Evolutionary conservation across 108 stramenopile genomes (phyloP), one percentile per base, ranked within the genome.

Genomic region (Epithemia pelagica): DNA sequence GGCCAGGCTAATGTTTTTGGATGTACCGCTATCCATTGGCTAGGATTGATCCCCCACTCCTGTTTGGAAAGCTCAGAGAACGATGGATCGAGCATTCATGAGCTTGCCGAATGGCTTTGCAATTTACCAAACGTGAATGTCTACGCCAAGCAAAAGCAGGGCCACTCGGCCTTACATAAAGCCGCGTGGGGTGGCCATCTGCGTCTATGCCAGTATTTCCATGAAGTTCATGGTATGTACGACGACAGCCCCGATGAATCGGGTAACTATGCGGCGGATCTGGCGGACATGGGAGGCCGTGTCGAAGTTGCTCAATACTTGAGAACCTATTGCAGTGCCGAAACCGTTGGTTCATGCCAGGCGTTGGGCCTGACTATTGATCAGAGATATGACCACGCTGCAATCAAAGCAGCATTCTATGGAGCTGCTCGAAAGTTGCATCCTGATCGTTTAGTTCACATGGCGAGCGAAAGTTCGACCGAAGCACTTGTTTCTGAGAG

Each of bases 141-240:
- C 52, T 73, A 70, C 55, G 27, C 58, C 0, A 52, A 58, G 32
- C 83, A 84, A 59, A 51, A 58, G 23, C 87, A 88, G 46, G 87
- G 88, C 8, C 88, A 90, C 57, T 77, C 89, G 0, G 74, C 85
- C 22, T 67, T 77, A 27, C 91, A 93, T 73, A 93, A 93, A 74
- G 88, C 91, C 0, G 79, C 82, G 1, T 93, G 91, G 91, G 85
- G 88, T 64, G 91, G 91, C 0, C 85, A 93, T 61, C 30, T 93
- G 46, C 56, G 68, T 0, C 62, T 93, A 22, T 27, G 87, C 20
- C 59, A 72, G 53, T 90, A 87, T 54, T 77, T 87, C 32, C 78
- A 73, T 23, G 65, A 85, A 28, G 76, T 80, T 30, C 82, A 85
- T 66, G 82, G 64, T 54, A 64, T 93, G 23, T 83, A 70, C 55